These are phyloP conservation scores for Platanus orientalis DNA, from an alignment of 164 flowering plant genomes.

Conservation along the genomic window DNA sequence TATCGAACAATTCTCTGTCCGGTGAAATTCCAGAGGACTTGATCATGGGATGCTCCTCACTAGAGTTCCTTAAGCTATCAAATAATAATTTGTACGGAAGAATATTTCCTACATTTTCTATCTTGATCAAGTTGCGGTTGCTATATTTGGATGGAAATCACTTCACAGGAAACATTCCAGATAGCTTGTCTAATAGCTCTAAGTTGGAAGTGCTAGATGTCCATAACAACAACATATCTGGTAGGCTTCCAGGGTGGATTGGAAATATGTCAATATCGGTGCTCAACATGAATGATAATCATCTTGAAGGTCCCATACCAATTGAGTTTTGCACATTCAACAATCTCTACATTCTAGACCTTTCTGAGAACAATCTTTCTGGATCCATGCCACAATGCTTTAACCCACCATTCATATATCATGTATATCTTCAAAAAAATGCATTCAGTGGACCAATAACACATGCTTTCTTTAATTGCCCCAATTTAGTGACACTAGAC, in stretches of 20 bases:
- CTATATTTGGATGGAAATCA: slow-evolving; percentile 1
- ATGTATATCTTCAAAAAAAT: no score
- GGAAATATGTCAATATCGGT: no score
- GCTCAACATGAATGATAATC: no score
- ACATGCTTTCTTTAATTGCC: no score
- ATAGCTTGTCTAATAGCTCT: no score
- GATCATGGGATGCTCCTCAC: neutral
- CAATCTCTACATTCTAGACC: neutral
- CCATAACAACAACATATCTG: slow-evolving; percentile 5
- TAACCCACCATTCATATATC: no score
- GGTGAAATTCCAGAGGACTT: neutral
- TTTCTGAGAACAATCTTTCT: neutral
- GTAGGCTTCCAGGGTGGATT: no score
- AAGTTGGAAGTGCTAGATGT: neutral
- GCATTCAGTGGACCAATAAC: no score
- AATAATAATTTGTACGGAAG: slow-evolving; percentile 8
- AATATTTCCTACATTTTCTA: neutral
- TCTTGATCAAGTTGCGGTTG: neutral
- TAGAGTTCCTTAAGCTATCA: neutral
- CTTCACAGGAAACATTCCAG: slow-evolving; percentile 1
- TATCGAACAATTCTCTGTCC: neutral
- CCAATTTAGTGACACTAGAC: no score
- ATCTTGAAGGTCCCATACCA: neutral
- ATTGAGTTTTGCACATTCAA: neutral
- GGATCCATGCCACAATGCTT: no score